Evolutionary conservation across 495 filamentous ascomycete genomes (phyloP).

Genomic region (Aspergillus biplanus): DNA sequence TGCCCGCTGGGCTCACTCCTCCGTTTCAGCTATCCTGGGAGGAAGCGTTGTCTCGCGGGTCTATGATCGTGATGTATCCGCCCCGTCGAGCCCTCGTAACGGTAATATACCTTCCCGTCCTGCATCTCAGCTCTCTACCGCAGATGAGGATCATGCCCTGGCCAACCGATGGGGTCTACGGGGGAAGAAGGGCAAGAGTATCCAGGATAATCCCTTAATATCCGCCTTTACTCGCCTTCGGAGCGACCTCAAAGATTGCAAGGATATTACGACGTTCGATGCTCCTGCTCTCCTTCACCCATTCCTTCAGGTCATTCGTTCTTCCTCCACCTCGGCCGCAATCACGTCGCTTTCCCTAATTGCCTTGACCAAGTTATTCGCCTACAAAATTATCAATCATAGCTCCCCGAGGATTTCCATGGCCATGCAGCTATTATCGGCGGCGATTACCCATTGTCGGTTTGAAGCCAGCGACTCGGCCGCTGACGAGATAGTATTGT

Average conservation of each 20-base stretch:
- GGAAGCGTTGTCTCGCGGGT: conserved; percentile 63
- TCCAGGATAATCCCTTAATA: conserved; percentile 98
- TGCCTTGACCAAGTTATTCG: conserved; percentile 96
- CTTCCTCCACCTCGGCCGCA: conserved; percentile 92
- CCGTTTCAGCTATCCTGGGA: conserved; percentile 93
- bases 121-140: conserved; percentile 21
- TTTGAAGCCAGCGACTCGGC: conserved; percentile 96
- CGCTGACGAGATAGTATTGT: conserved; percentile 90
- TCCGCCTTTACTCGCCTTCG: conserved; percentile 89
- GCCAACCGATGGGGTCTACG: conserved; percentile 83
- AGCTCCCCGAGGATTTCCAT: conserved; percentile 82
- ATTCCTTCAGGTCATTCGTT: conserved; percentile 96
- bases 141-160: conserved; percentile 56
- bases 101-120: conserved; percentile 25
- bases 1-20: conserved; percentile 94
- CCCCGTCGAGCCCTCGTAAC: conserved; percentile 44
- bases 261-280: conserved; percentile 90
- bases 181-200: conserved; percentile 96
- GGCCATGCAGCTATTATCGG: conserved; percentile 93
- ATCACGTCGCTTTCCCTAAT: conserved; percentile 94
- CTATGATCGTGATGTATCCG: conserved; percentile 46
- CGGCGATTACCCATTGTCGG: conserved; percentile 94
- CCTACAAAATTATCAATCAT: conserved; percentile 85
- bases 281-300: conserved; percentile 88
- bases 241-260: conserved; percentile 87